These are phyloP conservation scores for Neopestalotiopsis sp. DNA, from an alignment of 2,329 filamentous ascomycete genomes.

Conservation along the genomic window DNA sequence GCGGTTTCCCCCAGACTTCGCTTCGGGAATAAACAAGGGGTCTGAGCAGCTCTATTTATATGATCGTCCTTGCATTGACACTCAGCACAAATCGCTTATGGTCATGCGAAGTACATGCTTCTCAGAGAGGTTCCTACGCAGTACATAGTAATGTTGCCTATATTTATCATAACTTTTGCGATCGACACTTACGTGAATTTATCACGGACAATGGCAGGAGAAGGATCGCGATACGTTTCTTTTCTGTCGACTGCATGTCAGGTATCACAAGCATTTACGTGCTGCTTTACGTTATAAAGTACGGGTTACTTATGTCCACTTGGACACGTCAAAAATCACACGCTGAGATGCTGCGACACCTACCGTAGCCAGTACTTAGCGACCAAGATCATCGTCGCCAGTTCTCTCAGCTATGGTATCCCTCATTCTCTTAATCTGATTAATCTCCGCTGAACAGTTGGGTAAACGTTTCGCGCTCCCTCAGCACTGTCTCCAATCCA, in stretches of 20 bases:
- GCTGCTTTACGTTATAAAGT: neutral
- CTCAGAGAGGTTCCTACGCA: too few relatives aligned
- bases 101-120: too few relatives aligned
- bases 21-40: conserved; percentile 1
- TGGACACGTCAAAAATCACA: neutral
- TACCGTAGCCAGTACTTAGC: too few relatives aligned
- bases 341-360: neutral
- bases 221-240: neutral
- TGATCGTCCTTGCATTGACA: too few relatives aligned
- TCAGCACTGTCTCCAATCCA: too few relatives aligned
- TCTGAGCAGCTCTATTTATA: neutral
- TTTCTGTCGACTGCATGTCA: neutral
- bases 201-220: neutral
- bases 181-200: neutral
- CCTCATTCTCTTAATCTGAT: too few relatives aligned
- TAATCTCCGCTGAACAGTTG: too few relatives aligned
- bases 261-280: neutral
- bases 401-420: too few relatives aligned
- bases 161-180: neutral
- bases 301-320: neutral
- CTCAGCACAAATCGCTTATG: too few relatives aligned
- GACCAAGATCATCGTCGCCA: too few relatives aligned
- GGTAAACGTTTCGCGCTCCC: too few relatives aligned
- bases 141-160: too few relatives aligned
- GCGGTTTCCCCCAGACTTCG: neutral